Base-by-base conservation (phyloP, 2,329 filamentous ascomycete genomes). In the Pseudocercospora crystallina region DNA sequence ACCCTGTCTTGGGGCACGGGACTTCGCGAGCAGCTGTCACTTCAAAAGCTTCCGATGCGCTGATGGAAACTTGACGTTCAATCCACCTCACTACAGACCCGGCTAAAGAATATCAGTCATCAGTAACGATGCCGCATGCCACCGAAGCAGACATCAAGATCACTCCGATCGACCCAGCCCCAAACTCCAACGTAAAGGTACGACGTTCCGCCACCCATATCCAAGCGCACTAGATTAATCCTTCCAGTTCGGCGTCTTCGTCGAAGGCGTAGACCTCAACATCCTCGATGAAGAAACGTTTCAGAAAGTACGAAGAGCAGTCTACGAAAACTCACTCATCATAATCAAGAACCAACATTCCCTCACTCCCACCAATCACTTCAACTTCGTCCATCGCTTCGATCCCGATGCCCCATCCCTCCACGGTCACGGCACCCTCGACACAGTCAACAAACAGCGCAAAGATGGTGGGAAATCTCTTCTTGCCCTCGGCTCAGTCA, bases 341-440 rank as follows among this genome's bases (percentile, higher is more conserved):
- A 77, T 90, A 17, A 80, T 91, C 71, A 89, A 86, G 67, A 75
- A 81, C 64, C 86, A 90, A 64, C 63, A 73, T 32, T 75, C 80
- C 36, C 73, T 85, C 20, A 80, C 84, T 0, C 83, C 87, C 1
- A 82, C 80, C 63, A 83, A 85, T 9, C 87, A 91, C 65, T 90
- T 84, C 62, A 80, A 85, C 55, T 76, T 91, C 36, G 90, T 86
- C 2, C 82, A 80, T 43, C 80, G 81, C 49, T 91, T 91, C 69
- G 87, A 90, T 61, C 86, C 86, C 0, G 62, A 74, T 5, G 77
- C 78, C 1, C 76, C 76, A 11, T 78, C 77, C 15, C 12, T 43
- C 11, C 90, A 90, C 67, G 87, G 87, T n/a, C 87, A 90, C 14
- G 41, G 41, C 9, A 17, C 41, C 3, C 30, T 43, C n/a, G 41